These are phyloP conservation scores for Alnus rubra DNA, from an alignment of 306 rosid species.

Conservation along the genomic window DNA sequence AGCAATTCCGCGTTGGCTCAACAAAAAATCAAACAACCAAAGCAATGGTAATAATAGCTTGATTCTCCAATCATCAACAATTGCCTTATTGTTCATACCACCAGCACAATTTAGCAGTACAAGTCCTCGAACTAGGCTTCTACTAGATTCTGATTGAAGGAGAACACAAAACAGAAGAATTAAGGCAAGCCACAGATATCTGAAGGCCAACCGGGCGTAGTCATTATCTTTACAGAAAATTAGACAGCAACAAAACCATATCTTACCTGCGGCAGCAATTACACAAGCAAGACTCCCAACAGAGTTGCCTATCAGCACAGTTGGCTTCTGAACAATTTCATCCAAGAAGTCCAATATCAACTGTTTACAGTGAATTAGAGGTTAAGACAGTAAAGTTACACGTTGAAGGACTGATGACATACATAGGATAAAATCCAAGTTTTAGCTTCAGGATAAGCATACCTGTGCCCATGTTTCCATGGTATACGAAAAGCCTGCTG, in stretches of 20 bases:
- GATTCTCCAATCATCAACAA: conserved; percentile 96
- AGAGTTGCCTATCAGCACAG: conserved; percentile 88
- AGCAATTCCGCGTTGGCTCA: conserved; percentile 70
- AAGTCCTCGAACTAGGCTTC: conserved; percentile 62
- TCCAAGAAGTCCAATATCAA: conserved; percentile 81
- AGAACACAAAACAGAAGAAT: conserved; percentile 9
- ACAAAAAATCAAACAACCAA: conserved; percentile 72
- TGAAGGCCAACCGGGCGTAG: conserved; percentile 4
- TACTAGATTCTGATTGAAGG: conserved; percentile 58
- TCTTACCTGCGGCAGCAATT: conserved; percentile 83
- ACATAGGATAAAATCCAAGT: not conserved
- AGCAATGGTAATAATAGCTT: conserved; percentile 74
- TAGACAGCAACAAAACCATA: conserved; percentile 8
- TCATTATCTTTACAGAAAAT: not conserved
- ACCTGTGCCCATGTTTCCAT: conserved; percentile 97
- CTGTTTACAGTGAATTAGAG: conserved; percentile 40
- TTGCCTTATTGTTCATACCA: conserved; percentile 96
- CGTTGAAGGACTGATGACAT: not conserved
- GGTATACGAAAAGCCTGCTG: conserved; percentile 67
- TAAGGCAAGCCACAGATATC: conserved; percentile 24
- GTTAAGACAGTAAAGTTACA: conserved; percentile 13
- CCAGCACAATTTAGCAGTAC: conserved; percentile 88
- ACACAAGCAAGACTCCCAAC: conserved; percentile 97
- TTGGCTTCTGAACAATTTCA: conserved; percentile 70
- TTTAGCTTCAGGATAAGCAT: conserved; percentile 22